Base-by-base conservation (phyloP, 768 basidiomycete genomes). In the Kwoniella newhampshirensis region DNA sequence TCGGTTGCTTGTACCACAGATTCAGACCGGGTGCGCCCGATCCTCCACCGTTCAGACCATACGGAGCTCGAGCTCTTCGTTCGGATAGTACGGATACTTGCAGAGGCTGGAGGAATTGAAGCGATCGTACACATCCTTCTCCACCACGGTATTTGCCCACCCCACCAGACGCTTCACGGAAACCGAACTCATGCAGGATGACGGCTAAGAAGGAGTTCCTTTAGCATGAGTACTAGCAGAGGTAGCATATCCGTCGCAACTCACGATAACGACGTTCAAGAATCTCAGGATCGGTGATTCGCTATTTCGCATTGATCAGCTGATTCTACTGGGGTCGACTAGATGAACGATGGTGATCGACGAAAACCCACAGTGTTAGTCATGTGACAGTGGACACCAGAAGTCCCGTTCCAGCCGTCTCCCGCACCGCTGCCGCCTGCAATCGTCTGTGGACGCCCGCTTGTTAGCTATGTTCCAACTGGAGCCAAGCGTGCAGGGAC, bases 241-340 rank as follows among this genome's bases (percentile, higher is more conserved):
- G 12, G 17, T 44, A 51, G 20, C 17, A 2, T 36, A 35, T 25
- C 4, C 3, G 15, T 5, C 7, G n/a, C 5, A 15, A 53, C 61
- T 60, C 41, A 67, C 61, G 92, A 74, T 96, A 97, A 41, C 93
- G 85, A 45, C 92, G 83, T 72, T 97, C 93, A 32, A 97, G 81
- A 67, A 94, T 87, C 72, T 97, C 93, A 32, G 92, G 86, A 66
- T 97, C 93, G 7, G 71, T 73, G 56, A 73, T 73, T 25, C 71
- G 55, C 58, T 67, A 21, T 18, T n/a, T n/a, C n/a, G n/a, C n/a
- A n/a, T n/a, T n/a, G n/a, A n/a, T n/a, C n/a, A n/a, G n/a, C n/a
- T n/a, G n/a, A n/a, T n/a, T n/a, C n/a, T n/a, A n/a, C n/a, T n/a
- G n/a, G n/a, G n/a, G n/a, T n/a, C 35, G 12, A 15, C 15, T 11